These are phyloP conservation scores for Epichloe scottii DNA, from an alignment of 2,329 filamentous ascomycete genomes.

Conservation along the genomic window DNA sequence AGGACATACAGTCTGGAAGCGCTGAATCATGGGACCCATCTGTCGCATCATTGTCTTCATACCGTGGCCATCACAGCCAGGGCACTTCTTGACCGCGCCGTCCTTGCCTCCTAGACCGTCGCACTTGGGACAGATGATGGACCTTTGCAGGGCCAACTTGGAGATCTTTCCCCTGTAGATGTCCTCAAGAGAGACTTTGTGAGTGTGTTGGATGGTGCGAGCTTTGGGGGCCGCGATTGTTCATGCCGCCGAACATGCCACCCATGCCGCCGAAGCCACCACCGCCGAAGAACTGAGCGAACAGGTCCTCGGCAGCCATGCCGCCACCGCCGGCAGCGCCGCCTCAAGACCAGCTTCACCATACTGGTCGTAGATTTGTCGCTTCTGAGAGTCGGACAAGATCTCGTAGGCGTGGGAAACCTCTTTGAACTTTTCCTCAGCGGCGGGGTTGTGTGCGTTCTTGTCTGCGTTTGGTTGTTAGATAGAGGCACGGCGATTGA, in stretches of 20 bases:
- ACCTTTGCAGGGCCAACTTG: conserved; percentile 93
- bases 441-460: conserved; percentile 85
- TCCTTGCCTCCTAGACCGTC: conserved; percentile 93
- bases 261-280: conserved; percentile 52
- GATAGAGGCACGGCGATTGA: neutral
- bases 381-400: conserved; percentile 84
- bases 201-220: conserved; percentile 92
- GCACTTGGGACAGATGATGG: conserved; percentile 91
- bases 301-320: conserved; percentile 93
- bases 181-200: conserved; percentile 96
- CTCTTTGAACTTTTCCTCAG: conserved; percentile 98
- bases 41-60: conserved; percentile 99
- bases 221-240: conserved; percentile 69
- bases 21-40: conserved; percentile 99
- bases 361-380: conserved; percentile 89
- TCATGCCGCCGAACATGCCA: conserved; percentile 66
- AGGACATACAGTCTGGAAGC: conserved; percentile 97
- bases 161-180: conserved; percentile 97
- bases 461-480: conserved; percentile 52
- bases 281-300: conserved; percentile 90
- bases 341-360: conserved; percentile 89
- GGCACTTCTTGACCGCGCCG: conserved; percentile 87
- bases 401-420: conserved; percentile 92
- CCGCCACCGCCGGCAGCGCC: conserved; percentile 63
- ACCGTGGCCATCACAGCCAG: conserved; percentile 81